Evolutionary conservation across 116 monocot species (phyloP), one percentile per base, ranked within the genome.

Genomic region (Phalaenopsis hybrid): DNA sequence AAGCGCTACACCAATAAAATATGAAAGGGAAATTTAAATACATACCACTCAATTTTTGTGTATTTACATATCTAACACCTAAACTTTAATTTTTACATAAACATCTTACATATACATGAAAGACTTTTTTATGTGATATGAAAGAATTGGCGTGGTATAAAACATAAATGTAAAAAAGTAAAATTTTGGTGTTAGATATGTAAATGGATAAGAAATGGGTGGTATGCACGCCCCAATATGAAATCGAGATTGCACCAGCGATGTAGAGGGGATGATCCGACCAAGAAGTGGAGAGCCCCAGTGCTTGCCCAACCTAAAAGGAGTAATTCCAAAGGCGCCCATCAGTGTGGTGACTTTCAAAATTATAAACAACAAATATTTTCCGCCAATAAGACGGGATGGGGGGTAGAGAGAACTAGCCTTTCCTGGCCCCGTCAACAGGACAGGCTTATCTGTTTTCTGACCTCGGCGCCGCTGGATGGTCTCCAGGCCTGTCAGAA

Each of bases 401-500:
- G 49, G 49, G 11, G 49, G 11, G 9, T 75, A 12, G 41, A 37
- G 37, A n/a, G 50, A 68, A 80, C 75, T 80, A 37, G 92, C 96
- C 94, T 96, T 96, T 89, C 96, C 96, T 45, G 96, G 96, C 15
- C 96, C 96, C 4, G 92, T 81, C 34, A 96, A 86, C 46, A 96
- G 84, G 79, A 89, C 59, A 49, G 96, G 94, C 50, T 92, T 96
- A 61, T 88, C 91, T 78, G 91, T 94, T 28, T 86, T 91, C 84
- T 89, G 92, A 18, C 89, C 85, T 78, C 96, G 81, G 18, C 96
- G 90, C 78, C 91, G 85, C 77, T 94, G 88, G 80, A 94, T 96
- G 4, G 81, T 91, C 80, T 87, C 86, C 81, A 96, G 69, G 34
- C 96, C 96, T 96, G 77, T 59, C 90, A 75, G 21, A 75, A 46